These are phyloP conservation scores for Guadua angustifolia DNA, from an alignment of 176 grass and related monocot species.

Conservation along the genomic window DNA sequence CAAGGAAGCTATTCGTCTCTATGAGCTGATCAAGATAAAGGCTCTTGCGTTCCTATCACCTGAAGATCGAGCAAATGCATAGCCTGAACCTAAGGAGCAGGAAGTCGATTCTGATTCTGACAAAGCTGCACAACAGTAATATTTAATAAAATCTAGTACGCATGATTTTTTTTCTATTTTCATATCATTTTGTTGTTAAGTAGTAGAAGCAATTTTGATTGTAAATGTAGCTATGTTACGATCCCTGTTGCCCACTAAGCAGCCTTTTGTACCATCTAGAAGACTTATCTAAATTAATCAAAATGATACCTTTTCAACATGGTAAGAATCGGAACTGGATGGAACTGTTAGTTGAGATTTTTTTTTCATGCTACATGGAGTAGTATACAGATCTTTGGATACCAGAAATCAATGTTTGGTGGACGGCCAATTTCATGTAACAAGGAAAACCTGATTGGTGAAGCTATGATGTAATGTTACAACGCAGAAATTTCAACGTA, in stretches of 20 bases:
- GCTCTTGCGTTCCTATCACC: slow-evolving; percentile 43
- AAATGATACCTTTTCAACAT: background rate
- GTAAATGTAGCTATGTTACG: slow-evolving; percentile 13
- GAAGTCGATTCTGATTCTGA: slow-evolving; percentile 39
- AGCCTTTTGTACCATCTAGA: slow-evolving; percentile 14
- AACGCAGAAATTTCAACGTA: background rate
- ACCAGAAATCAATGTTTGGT: slow-evolving; percentile 48
- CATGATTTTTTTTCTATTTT: slow-evolving; percentile 5
- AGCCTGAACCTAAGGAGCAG: slow-evolving; percentile 40
- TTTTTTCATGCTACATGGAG: slow-evolving; percentile 9
- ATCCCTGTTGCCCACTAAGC: background rate
- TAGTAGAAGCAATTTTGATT: background rate
- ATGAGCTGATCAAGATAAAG: slow-evolving; percentile 72
- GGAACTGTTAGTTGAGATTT: background rate
- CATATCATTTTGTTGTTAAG: background rate
- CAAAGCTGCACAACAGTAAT: slow-evolving; percentile 46
- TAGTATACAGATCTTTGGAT: background rate
- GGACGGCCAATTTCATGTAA: slow-evolving; percentile 20
- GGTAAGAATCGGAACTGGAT: background rate
- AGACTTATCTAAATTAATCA: background rate
- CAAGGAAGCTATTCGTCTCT: slow-evolving; percentile 68
- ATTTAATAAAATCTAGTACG: background rate
- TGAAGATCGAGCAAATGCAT: slow-evolving; percentile 35
- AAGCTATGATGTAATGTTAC: slow-evolving; percentile 29
- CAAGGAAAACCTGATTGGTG: background rate